Evolutionary conservation across 257 asterid genomes (phyloP).

Genomic region (Nicotiana noctiflora): DNA sequence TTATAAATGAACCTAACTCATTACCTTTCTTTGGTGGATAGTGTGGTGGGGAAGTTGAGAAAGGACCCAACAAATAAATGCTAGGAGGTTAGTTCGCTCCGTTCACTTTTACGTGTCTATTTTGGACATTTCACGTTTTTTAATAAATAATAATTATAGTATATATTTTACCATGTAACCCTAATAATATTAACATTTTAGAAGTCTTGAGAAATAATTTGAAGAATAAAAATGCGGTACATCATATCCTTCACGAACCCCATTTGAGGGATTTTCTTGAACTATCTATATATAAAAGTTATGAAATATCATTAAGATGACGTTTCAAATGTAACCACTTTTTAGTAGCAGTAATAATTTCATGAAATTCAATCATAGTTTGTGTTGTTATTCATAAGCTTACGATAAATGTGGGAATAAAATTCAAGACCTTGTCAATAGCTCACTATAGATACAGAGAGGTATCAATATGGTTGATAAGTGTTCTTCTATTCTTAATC

Average conservation of each 20-base stretch:
- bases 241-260: no score
- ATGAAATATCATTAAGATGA: no score
- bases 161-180: no score
- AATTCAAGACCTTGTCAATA: slow-evolving; percentile 16
- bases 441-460: slow-evolving; percentile 24
- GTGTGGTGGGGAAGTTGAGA: background rate
- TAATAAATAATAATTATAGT: no score
- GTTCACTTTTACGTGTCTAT: no score
- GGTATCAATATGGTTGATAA: slow-evolving; percentile 6
- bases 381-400: background rate
- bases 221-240: no score
- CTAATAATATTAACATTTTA: no score
- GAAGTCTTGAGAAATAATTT: no score
- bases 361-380: background rate
- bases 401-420: slow-evolving; percentile 21
- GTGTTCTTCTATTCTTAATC: no score
- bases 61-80: slow-evolving; percentile 5
- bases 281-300: no score
- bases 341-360: background rate
- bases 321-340: background rate
- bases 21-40: background rate
- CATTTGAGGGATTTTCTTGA: no score
- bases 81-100: background rate
- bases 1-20: background rate
- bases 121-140: no score